Percentiles rank a stretch among this genome's conserved stretches.
Evolutionary conservation across 1,139 yeast genomes (phyloP).

Genomic region (Magnusiomyces suaveolens): DNA sequence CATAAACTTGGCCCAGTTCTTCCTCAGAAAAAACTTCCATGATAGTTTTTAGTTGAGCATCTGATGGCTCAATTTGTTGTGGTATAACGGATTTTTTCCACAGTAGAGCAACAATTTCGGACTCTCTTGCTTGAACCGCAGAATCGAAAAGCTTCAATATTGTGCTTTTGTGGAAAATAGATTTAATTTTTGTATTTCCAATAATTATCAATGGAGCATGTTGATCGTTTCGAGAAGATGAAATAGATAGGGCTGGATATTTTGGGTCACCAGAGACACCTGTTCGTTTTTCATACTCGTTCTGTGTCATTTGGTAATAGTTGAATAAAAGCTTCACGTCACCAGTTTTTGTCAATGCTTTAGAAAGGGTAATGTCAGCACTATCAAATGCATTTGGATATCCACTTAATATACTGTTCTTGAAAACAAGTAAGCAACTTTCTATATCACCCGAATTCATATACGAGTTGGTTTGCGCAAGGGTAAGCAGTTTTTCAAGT

Average conservation of each 20-base stretch:
- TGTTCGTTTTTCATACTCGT: background rate
- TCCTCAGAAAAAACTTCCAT: background rate
- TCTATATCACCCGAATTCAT: background rate
- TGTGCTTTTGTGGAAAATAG: background rate
- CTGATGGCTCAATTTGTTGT: background rate
- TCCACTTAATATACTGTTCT: background rate
- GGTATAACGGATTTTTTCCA: background rate
- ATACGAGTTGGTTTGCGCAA: background rate
- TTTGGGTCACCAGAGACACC: too few relatives aligned
- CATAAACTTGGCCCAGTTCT: background rate
- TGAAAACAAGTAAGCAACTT: background rate
- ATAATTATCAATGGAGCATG: background rate
- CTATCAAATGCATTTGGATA: background rate
- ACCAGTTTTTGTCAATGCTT: background rate
- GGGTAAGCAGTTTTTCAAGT: background rate
- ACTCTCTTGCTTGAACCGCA: background rate
- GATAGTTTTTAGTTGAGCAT: background rate
- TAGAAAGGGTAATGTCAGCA: background rate
- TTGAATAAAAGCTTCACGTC: background rate
- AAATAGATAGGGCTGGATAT: too few relatives aligned
- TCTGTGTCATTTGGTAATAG: background rate
- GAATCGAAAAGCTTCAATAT: background rate
- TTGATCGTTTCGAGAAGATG: background rate
- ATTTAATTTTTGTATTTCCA: background rate
- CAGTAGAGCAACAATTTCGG: background rate